phyloP scores from a whole-genome alignment of 495 filamentous ascomycete genomes.

The Xylaria bambusicola region DNA sequence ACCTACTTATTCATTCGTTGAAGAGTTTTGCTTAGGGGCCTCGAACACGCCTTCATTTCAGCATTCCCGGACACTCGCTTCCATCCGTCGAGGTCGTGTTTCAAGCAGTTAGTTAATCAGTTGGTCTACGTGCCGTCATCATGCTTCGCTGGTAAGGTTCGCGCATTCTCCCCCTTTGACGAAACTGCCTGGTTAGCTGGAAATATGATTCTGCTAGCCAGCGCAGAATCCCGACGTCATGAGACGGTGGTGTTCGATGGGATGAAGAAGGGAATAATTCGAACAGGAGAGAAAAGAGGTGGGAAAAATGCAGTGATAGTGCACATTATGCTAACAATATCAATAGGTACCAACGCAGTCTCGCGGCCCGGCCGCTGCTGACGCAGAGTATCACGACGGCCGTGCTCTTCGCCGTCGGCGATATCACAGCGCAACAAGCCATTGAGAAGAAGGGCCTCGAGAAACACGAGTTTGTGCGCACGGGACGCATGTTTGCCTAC shows the following conservation, averaged over 20 bases:
- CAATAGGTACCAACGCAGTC: slow-evolving; percentile 81
- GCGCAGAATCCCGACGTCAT: neutral
- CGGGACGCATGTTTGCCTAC: slow-evolving; percentile 88
- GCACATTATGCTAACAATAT: slow-evolving; percentile 15
- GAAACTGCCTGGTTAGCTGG: neutral
- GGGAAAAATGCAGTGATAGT: neutral
- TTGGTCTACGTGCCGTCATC: slow-evolving; percentile 17
- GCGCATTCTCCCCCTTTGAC: slow-evolving; percentile 11
- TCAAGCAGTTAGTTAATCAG: neutral
- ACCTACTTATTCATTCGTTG: neutral
- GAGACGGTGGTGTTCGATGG: neutral
- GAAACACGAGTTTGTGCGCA: slow-evolving; percentile 80
- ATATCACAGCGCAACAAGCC: slow-evolving; percentile 89
- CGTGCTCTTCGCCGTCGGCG: slow-evolving; percentile 87
- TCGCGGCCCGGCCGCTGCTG: slow-evolving; percentile 79
- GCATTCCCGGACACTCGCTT: no score
- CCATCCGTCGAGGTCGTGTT: no score
- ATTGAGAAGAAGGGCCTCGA: slow-evolving; percentile 78
- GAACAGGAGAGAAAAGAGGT: no score
- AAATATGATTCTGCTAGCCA: no score
- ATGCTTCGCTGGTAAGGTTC: slow-evolving; percentile 36
- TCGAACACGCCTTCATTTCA: no score
- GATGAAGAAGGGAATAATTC: neutral
- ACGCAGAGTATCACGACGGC: slow-evolving; percentile 87
- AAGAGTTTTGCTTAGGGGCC: no score